These are phyloP conservation scores for Schoenoplectus triqueter DNA, from an alignment of 202 grass and related monocot species.

Conservation along the genomic window DNA sequence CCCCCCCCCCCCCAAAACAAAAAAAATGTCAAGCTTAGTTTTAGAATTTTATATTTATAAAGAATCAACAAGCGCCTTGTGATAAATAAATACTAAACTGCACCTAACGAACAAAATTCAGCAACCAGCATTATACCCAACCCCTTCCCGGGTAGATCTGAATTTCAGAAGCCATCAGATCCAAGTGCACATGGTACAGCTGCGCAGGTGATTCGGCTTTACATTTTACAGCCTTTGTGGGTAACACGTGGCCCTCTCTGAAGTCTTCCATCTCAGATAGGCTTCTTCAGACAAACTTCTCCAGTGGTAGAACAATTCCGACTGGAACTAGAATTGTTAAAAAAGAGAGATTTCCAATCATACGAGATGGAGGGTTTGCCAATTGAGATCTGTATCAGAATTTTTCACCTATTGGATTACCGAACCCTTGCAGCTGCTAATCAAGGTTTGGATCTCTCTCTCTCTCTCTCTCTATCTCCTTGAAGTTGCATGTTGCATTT, in stretches of 20 bases:
- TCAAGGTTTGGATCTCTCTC: slow-evolving; percentile 54
- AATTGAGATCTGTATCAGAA: slow-evolving; percentile 64
- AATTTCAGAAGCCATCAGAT: slow-evolving; percentile 18
- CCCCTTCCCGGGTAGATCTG: not conserved
- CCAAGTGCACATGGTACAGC: slow-evolving; percentile 18
- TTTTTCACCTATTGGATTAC: slow-evolving; percentile 79
- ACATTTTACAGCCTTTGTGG: slow-evolving; percentile 14
- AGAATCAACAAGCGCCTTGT: not conserved
- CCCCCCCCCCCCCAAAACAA: too few species aligned
- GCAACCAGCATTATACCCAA: not conserved
- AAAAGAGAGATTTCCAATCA: not conserved
- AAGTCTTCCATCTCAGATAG: not conserved
- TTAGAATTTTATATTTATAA: not conserved
- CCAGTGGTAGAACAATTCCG: not conserved
- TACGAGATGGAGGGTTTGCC: slow-evolving; percentile 57
- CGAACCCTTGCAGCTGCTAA: slow-evolving; percentile 60
- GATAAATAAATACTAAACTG: not conserved
- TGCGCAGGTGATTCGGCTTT: not conserved
- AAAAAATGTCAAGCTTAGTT: too few species aligned
- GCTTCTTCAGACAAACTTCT: not conserved
- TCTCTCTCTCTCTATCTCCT: not conserved
- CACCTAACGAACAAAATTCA: not conserved
- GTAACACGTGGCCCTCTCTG: not conserved
- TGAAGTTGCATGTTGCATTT: too few species aligned
- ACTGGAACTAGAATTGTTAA: not conserved